Conservation (phyloP, 2,329 filamentous ascomycete genomes). For the Penicillium glabrum region DNA sequence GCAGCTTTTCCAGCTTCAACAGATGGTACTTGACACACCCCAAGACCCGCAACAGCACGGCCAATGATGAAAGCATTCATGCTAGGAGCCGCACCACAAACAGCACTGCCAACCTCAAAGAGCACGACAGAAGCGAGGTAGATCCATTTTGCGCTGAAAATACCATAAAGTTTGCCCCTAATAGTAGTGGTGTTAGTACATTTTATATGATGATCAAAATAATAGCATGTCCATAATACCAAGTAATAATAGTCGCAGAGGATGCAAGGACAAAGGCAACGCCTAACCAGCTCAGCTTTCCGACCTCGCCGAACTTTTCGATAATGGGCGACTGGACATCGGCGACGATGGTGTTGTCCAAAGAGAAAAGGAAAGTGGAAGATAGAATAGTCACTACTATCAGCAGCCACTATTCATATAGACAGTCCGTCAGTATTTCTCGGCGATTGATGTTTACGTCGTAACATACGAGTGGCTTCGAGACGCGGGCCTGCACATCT, state of each 20-base stretch:
- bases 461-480: conserved; percentile 9
- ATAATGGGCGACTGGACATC: conserved; percentile 49
- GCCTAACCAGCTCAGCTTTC: conserved; percentile 46
- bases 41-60: conserved; percentile 37
- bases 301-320: conserved; percentile 36
- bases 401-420: conserved; percentile 14
- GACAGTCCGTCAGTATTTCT: background rate
- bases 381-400: conserved; percentile 30
- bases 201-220: background rate
- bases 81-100: conserved; percentile 47
- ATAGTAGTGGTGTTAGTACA: conserved; percentile 23
- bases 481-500: conserved; percentile 8
- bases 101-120: conserved; percentile 33
- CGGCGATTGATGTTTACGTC: background rate
- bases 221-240: conserved; percentile 15
- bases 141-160: conserved; percentile 49
- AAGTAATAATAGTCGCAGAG: conserved; percentile 39
- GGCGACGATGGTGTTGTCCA: conserved; percentile 52
- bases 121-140: conserved; percentile 30
- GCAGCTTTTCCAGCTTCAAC: background rate
- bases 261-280: conserved; percentile 46
- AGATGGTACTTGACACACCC: conserved; percentile 16
- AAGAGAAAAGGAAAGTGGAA: conserved; percentile 39
- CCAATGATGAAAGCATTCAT: conserved; percentile 50
- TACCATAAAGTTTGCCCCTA: conserved; percentile 38